These are phyloP conservation scores for Letharia lupina DNA, from an alignment of 495 filamentous ascomycete genomes.

Conservation along the genomic window DNA sequence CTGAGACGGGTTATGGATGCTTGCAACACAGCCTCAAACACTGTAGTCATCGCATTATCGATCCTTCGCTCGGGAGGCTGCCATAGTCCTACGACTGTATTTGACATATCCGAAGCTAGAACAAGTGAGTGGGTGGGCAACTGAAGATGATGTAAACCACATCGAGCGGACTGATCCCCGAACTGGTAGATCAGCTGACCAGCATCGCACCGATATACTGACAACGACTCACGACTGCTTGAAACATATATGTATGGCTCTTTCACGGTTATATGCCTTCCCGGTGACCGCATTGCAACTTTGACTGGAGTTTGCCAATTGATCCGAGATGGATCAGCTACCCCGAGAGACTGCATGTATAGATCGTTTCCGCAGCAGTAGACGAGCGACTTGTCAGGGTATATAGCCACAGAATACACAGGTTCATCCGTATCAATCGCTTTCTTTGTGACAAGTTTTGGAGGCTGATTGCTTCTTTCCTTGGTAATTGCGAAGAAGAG, in stretches of 20 bases:
- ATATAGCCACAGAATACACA: constrained; percentile 39
- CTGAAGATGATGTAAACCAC: constrained; percentile 36
- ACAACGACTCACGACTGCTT: constrained; percentile 36
- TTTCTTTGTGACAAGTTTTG: constrained; percentile 29
- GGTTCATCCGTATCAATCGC: constrained; percentile 32
- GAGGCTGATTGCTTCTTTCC: neutral
- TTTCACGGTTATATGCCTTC: constrained; percentile 36
- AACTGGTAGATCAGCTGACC: constrained; percentile 31
- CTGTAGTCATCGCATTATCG: constrained; percentile 35
- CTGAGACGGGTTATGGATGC: constrained; percentile 43
- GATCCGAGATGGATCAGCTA: constrained; percentile 3
- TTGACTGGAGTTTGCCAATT: constrained; percentile 32
- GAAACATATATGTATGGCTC: constrained; percentile 38
- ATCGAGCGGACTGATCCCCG: constrained; percentile 31
- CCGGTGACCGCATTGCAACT: constrained; percentile 35
- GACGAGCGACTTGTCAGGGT: constrained; percentile 28
- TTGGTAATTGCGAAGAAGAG: constrained; percentile 14
- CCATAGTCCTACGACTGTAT: constrained; percentile 44
- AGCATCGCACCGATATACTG: constrained; percentile 32
- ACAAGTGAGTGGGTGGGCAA: constrained; percentile 29
- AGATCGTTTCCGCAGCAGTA: constrained; percentile 24
- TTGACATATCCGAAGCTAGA: constrained; percentile 32
- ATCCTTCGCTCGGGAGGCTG: constrained; percentile 31
- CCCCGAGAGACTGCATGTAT: constrained; percentile 15
- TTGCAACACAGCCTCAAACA: constrained; percentile 45